Evolutionary conservation across 2,329 filamentous ascomycete species (phyloP), one percentile per base, ranked within the genome.

Genomic region (Botryotinia narcissicola): DNA sequence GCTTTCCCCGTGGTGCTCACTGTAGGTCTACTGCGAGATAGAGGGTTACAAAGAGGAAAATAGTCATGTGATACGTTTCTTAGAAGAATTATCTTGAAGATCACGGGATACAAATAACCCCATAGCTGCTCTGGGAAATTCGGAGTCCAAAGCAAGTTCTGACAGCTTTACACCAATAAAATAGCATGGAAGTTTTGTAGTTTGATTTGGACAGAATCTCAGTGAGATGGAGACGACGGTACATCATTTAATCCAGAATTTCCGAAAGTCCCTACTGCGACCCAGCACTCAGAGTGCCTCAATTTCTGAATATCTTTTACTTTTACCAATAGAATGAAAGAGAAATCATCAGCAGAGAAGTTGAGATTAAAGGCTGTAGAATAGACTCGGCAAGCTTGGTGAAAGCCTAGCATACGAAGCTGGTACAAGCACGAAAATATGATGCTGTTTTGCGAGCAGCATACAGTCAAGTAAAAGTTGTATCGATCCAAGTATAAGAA

Each of bases 241-340:
- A 48, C 9, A 48, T 54, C 12, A 14, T 54, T n/a, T 3, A 8
- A 14, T 54, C 25, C 48, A n/a, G 25, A 16, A n/a, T 54, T 3
- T 54, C 5, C 5, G 5, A 54, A 54, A 54, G 5, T 1, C 48
- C 12, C 12, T 0, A n/a, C 48, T n/a, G 48, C 12, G 12, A n/a
- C 10, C 4, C 5, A 54, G 3, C 12, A n/a, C 48, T 6, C 12
- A 14, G 48, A n/a, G 25, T 16, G 4, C 16, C 12, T 54, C 5
- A 7, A 3, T n/a, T n/a, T 1, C 48, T 3, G 25, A n/a, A n/a
- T 54, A 5, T 9, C 2, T 1, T n/a, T n/a, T n/a, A n/a, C 2
- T 3, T n/a, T n/a, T n/a, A n/a, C 12, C 9, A 5, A n/a, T 54
- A 16, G 12, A n/a, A n/a, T n/a, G 10, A 16, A 25, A n/a, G 5